Percentiles rank a stretch among this genome's conserved stretches.
These are phyloP conservation scores for Plasmopara viticola DNA, from an alignment of 352 stramenopile species.

Conservation along the genomic window DNA sequence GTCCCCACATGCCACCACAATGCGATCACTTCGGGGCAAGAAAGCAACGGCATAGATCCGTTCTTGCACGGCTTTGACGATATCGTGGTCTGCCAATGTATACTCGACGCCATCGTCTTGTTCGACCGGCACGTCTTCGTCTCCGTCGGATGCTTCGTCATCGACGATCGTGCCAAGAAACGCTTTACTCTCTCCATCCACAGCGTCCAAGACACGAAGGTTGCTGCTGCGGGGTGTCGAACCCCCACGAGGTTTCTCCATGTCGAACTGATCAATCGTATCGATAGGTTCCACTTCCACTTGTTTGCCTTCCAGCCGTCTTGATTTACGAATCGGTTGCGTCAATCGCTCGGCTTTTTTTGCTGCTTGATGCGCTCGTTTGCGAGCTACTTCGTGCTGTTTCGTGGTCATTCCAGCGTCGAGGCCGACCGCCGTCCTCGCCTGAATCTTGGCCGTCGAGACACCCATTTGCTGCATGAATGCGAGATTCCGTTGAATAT, in stretches of 20 bases:
- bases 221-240: slow-evolving; percentile 8
- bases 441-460: slow-evolving; percentile 62
- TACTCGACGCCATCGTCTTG: slow-evolving; percentile 46
- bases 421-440: slow-evolving; percentile 36
- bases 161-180: slow-evolving; percentile 37
- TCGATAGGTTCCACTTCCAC: slow-evolving; percentile 34
- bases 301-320: slow-evolving; percentile 50
- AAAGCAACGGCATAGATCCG: slow-evolving; percentile 77
- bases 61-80: slow-evolving; percentile 66
- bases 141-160: slow-evolving; percentile 31
- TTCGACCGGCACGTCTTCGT: slow-evolving; percentile 27
- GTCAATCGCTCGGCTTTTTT: slow-evolving; percentile 10
- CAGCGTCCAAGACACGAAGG: slow-evolving; percentile 23
- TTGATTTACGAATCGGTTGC: slow-evolving; percentile 54
- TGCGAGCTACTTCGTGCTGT: slow-evolving; percentile 10
- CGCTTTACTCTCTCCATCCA: slow-evolving; percentile 26
- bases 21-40: slow-evolving; percentile 51
- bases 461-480: slow-evolving; percentile 83
- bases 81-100: slow-evolving; percentile 37
- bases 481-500: slow-evolving; percentile 79
- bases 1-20: slow-evolving; percentile 65
- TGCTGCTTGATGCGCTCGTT: slow-evolving; percentile 15
- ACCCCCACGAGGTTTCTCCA: slow-evolving; percentile 8
- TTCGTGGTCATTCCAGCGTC: slow-evolving; percentile 4
- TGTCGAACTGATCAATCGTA: slow-evolving; percentile 22